Evolutionary conservation across 73 alveolate genomes (phyloP).

Genomic region (Paramecium sonneborni): DNA sequence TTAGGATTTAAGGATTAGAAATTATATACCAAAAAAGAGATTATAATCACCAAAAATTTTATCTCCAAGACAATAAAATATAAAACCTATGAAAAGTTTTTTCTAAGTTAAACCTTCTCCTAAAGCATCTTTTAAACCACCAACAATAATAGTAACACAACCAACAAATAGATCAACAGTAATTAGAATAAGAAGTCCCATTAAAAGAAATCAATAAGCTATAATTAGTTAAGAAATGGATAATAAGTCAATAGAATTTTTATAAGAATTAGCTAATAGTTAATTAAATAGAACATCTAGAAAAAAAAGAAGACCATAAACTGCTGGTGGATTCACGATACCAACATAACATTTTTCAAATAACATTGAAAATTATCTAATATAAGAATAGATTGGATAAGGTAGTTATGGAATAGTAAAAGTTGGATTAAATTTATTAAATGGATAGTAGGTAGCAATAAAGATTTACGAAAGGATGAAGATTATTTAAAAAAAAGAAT

Average conservation of each 20-base stretch:
- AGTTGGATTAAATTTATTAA: conserved; percentile 32
- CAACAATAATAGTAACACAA: background rate
- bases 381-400: conserved; percentile 51
- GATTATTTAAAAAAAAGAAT: conserved; percentile 75
- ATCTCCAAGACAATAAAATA: background rate
- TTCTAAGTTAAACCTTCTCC: background rate
- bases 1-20: background rate
- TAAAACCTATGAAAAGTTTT: background rate
- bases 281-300: conserved; percentile 2
- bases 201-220: background rate
- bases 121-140: background rate
- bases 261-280: background rate
- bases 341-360: background rate
- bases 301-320: background rate
- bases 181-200: background rate
- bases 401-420: conserved; percentile 70
- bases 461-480: conserved; percentile 85
- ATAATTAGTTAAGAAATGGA: background rate
- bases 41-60: background rate
- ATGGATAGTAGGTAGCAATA: conserved; percentile 71
- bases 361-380: conserved; percentile 50
- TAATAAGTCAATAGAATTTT: background rate
- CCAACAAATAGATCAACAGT: background rate
- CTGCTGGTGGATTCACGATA: background rate
- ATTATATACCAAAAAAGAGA: background rate